Conservation (phyloP, 495 filamentous ascomycete genomes). For the Parathielavia appendiculata region DNA sequence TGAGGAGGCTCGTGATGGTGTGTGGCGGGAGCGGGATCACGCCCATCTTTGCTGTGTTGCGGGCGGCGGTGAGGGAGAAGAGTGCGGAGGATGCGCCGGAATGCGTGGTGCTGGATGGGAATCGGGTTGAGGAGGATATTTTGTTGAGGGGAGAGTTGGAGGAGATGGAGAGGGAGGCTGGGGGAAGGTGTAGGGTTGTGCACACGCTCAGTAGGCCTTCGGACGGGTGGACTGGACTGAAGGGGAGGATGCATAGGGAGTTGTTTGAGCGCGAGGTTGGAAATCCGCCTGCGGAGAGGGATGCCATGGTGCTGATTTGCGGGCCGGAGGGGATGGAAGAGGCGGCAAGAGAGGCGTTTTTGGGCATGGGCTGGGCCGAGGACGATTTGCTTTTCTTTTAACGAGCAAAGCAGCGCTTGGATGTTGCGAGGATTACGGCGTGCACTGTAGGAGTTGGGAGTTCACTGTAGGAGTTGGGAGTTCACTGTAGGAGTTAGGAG, state of each 20-base stretch:
- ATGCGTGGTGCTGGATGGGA: slow-evolving; percentile 77
- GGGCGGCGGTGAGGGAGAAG: slow-evolving; percentile 54
- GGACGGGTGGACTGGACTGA: slow-evolving; percentile 62
- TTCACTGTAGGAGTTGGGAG: not conserved
- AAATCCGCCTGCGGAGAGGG: slow-evolving; percentile 33
- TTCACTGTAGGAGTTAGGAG: no score
- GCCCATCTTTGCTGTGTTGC: slow-evolving; percentile 82
- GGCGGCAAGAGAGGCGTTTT: slow-evolving; percentile 56
- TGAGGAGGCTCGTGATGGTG: slow-evolving; percentile 79
- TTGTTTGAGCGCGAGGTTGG: slow-evolving; percentile 60
- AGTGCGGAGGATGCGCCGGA: slow-evolving; percentile 29
- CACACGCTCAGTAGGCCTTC: slow-evolving; percentile 66
- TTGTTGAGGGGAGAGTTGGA: slow-evolving; percentile 76
- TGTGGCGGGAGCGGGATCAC: slow-evolving; percentile 88
- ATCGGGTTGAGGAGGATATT: slow-evolving; percentile 76
- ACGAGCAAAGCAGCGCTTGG: no score
- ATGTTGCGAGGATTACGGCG: not conserved
- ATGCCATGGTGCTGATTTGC: slow-evolving; percentile 73
- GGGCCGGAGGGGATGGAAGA: slow-evolving; percentile 78
- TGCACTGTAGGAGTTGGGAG: no score
- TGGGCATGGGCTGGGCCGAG: slow-evolving; percentile 68
- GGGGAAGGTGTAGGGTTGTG: slow-evolving; percentile 57
- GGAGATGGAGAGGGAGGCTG: slow-evolving; percentile 46
- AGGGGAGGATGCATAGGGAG: slow-evolving; percentile 60
- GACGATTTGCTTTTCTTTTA: slow-evolving; percentile 78